These are phyloP conservation scores for Kregervanrija delftensis DNA, from an alignment of 805 yeast genomes.

Conservation along the genomic window DNA sequence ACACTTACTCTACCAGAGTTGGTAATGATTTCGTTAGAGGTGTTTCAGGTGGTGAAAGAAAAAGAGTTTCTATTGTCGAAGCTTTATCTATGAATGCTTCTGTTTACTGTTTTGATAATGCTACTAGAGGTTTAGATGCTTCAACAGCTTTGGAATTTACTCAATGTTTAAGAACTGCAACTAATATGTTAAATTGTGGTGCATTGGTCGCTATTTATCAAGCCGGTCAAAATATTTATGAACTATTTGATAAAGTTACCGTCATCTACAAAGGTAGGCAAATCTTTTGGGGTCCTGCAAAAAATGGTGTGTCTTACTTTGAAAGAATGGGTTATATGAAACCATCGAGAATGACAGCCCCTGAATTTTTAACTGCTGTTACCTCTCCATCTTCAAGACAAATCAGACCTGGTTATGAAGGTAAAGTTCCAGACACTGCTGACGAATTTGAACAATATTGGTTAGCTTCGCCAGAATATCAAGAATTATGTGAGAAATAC, in stretches of 20 bases:
- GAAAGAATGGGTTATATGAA: constrained; percentile 58
- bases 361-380: constrained; percentile 61
- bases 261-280: constrained; percentile 57
- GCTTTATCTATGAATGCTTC: constrained; percentile 49
- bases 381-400: constrained; percentile 59
- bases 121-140: constrained; percentile 67
- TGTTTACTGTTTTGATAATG: constrained; percentile 60
- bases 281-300: constrained; percentile 52
- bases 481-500: constrained; percentile 29
- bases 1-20: constrained; percentile 54
- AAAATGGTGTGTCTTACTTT: constrained; percentile 47
- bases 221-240: constrained; percentile 60
- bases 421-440: constrained; percentile 48
- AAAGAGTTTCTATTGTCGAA: constrained; percentile 64
- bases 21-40: constrained; percentile 65
- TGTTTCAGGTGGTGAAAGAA: constrained; percentile 66
- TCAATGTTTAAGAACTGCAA: constrained; percentile 55
- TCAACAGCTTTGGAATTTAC: constrained; percentile 63
- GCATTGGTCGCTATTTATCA: constrained; percentile 63
- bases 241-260: constrained; percentile 53
- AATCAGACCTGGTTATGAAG: constrained; percentile 44
- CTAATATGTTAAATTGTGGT: constrained; percentile 49
- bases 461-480: constrained; percentile 50
- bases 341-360: constrained; percentile 62
- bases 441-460: constrained; percentile 53